These are phyloP conservation scores for Rhodotorula sp. DNA, from an alignment of 1,284 basidiomycete genomes.

Conservation along the genomic window DNA sequence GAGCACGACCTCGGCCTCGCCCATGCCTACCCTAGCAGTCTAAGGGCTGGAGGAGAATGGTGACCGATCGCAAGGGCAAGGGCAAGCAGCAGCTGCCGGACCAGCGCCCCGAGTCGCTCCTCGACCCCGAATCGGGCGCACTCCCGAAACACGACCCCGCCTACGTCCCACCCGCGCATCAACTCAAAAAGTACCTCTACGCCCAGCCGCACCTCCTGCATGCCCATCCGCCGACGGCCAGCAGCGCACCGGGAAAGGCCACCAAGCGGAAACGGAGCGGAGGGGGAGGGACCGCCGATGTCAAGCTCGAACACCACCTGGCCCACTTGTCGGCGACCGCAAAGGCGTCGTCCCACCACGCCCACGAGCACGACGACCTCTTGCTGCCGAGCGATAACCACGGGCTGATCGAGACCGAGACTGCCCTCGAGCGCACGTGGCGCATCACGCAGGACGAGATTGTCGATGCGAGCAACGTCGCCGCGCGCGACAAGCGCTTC, in stretches of 20 bases:
- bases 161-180: conserved; percentile 31
- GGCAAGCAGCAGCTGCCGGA: conserved; percentile 1
- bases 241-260: conserved; percentile 50
- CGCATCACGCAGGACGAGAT: conserved; percentile 80
- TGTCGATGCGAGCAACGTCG: conserved; percentile 45
- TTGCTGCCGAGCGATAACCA: conserved; percentile 55
- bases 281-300: conserved; percentile 38
- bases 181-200: conserved; percentile 49
- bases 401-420: conserved; percentile 70
- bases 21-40: too few species aligned
- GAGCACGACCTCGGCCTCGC: not conserved
- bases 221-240: conserved; percentile 52
- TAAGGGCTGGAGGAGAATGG: not conserved
- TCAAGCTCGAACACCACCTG: conserved; percentile 37
- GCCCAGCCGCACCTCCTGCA: conserved; percentile 52
- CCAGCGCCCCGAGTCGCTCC: conserved; percentile 57
- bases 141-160: conserved; percentile 28
- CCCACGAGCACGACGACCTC: conserved; percentile 43
- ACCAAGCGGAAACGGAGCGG: conserved; percentile 38
- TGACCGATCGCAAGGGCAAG: conserved; percentile 34
- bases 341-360: conserved; percentile 12
- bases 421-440: conserved; percentile 84
- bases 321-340: conserved; percentile 29
- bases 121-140: conserved; percentile 19
- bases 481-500: conserved; percentile 69